A percentile compares a stretch with the other conserved stretches of the same genome.
These are phyloP conservation scores for Lactuca sativa DNA, from an alignment of 129 eudicot species.

Conservation along the genomic window DNA sequence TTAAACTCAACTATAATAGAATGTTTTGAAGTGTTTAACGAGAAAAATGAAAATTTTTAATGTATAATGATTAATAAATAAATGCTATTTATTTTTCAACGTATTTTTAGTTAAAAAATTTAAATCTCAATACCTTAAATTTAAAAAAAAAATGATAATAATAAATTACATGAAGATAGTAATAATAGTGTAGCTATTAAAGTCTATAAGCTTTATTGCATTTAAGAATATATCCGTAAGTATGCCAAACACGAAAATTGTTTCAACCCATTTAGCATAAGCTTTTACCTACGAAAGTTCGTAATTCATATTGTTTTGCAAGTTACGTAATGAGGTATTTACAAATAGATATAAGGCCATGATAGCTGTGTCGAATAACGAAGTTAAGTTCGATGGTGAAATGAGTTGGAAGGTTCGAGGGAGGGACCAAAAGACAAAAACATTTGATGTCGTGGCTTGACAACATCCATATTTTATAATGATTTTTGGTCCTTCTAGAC, in stretches of 20 bases:
- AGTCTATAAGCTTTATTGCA: too few relatives aligned
- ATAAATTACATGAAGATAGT: too few relatives aligned
- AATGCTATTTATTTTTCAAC: too few relatives aligned
- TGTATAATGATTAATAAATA: too few relatives aligned
- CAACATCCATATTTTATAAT: conserved; percentile 26
- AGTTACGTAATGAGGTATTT: not conserved
- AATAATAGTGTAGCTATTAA: too few relatives aligned
- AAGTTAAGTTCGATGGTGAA: conserved; percentile 25
- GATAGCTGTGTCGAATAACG: conserved; percentile 3
- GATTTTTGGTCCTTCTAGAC: conserved; percentile 43
- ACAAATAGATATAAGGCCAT: not conserved
- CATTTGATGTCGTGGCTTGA: conserved; percentile 45
- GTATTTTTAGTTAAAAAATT: too few relatives aligned
- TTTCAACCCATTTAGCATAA: not conserved
- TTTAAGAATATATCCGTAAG: too few relatives aligned
- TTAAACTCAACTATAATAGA: too few relatives aligned
- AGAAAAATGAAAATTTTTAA: too few relatives aligned
- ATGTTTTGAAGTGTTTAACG: too few relatives aligned
- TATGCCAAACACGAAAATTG: not conserved
- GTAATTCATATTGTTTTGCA: not conserved
- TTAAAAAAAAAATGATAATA: too few relatives aligned
- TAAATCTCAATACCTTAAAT: too few relatives aligned
- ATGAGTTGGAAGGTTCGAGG: conserved; percentile 23
- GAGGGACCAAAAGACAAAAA: conserved; percentile 14
- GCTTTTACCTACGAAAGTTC: not conserved